Evolutionary conservation across 495 filamentous ascomycete species (phyloP), one percentile per base, ranked within the genome.

Genomic region (Aspergillus cavernicola): DNA sequence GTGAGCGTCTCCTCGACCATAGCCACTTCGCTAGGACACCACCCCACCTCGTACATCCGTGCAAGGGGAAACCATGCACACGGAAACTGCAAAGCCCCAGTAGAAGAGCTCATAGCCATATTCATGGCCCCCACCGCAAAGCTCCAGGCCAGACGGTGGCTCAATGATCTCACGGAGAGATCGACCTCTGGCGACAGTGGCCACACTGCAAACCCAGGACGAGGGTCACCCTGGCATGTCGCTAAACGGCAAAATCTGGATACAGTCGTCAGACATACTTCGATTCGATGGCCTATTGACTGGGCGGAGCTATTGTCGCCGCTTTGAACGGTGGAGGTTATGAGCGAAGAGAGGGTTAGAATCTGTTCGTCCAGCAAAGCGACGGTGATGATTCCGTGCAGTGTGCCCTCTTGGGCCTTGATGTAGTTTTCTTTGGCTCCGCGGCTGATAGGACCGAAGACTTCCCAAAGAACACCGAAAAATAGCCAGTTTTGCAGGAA

Each of bases 401-500:
- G 15, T 22, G 33, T 10, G n/a, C 12, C 12, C 8, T 26, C 20
- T 16, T 49, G 46, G 5, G 22, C 13, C 16, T 49, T 16, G 6
- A 49, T 19, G 12, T 49, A 49, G 32, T 49, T 12, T 7, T 7
- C 6, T 23, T 49, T 37, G 2, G 19, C 46, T 15, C 46, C 46
- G 7, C 36, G 22, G 46, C 16, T 13, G 11, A 49, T 49, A 15
- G 19, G 35, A 6, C 35, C 22, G 22, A 49, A 49, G 16, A 49
- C 46, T 15, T 49, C 46, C 46, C 46, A 49, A 8, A 49, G 46
- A 8, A 49, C 46, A 8, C 46, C 46, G 15, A 49, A 49, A 19
- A 37, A 37, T 10, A 49, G 11, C 46, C 46, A 49, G n/a, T 49
- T 49, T 33, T 49, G 46, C 2, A 49, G 22, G n/a, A 49, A 49